phyloP scores from a whole-genome alignment of 768 basidiomycete species.

The Serendipita sp. region DNA sequence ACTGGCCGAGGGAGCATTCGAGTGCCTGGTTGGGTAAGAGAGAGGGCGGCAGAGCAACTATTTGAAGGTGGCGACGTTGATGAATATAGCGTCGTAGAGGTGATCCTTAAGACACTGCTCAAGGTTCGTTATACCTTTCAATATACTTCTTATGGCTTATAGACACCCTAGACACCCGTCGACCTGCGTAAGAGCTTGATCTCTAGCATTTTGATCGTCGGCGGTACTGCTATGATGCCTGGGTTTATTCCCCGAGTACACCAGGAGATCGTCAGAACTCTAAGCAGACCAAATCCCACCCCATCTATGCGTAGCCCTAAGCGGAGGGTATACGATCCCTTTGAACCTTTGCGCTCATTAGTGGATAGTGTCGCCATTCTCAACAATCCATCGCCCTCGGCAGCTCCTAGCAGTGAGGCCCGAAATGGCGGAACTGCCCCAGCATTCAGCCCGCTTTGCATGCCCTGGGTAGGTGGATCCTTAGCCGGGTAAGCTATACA shows the following conservation, averaged over 20 bases:
- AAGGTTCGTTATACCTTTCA: slow-evolving; percentile 34
- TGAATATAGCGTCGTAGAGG: slow-evolving; percentile 68
- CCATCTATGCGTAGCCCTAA: slow-evolving; percentile 16
- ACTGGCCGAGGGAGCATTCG: slow-evolving; percentile 64
- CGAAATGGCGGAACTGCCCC: slow-evolving; percentile 70
- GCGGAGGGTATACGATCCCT: slow-evolving; percentile 52
- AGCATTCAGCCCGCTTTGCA: slow-evolving; percentile 61
- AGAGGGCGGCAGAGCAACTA: slow-evolving; percentile 76
- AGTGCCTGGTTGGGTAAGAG: slow-evolving; percentile 90
- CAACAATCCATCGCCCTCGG: slow-evolving; percentile 60
- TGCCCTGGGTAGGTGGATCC: slow-evolving; percentile 90
- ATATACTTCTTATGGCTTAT: neutral
- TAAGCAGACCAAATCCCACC: slow-evolving; percentile 28
- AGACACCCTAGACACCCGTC: slow-evolving; percentile 49
- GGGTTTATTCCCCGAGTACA: slow-evolving; percentile 88
- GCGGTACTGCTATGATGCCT: slow-evolving; percentile 83
- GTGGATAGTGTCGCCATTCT: slow-evolving; percentile 60
- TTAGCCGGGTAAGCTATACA: slow-evolving; percentile 55
- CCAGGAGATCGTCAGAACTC: slow-evolving; percentile 48
- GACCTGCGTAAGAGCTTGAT: slow-evolving; percentile 77
- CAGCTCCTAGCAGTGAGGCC: slow-evolving; percentile 33
- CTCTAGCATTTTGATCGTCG: slow-evolving; percentile 69
- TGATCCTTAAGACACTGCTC: slow-evolving; percentile 59
- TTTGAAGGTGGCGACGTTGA: slow-evolving; percentile 86
- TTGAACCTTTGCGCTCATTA: slow-evolving; percentile 54